Percentiles rank a stretch among this genome's conserved stretches.
Conservation (phyloP, 371 early-diverging fungal species). For the Nosema muscidifuracis region DNA sequence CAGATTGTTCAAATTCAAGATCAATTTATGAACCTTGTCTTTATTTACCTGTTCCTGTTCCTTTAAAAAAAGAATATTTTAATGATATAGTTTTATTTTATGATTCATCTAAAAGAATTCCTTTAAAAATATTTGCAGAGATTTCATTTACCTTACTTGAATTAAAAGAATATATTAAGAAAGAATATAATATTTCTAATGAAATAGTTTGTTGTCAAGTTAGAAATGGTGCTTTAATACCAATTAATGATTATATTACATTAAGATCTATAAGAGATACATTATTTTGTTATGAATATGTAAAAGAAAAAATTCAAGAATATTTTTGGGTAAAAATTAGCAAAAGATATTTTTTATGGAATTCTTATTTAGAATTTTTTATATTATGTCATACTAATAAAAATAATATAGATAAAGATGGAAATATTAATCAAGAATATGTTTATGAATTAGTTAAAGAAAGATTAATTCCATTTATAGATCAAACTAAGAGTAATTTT, state of each 20-base stretch:
- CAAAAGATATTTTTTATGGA: constrained; percentile 7
- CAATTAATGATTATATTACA: not conserved
- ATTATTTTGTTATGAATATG: constrained; percentile 31
- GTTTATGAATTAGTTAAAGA: not conserved
- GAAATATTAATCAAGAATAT: not conserved
- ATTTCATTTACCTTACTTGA: constrained; percentile 7
- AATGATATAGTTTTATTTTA: constrained; percentile 18
- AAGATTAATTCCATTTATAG: not conserved
- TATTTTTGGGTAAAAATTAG: constrained; percentile 27
- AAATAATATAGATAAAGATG: not conserved
- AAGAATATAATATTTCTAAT: constrained; percentile 9
- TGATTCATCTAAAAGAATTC: constrained; percentile 20
- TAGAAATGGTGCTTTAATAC: not conserved
- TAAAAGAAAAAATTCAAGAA: not conserved
- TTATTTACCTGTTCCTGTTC: constrained; percentile 81
- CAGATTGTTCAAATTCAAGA: constrained; percentile 71
- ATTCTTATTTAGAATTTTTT: constrained; percentile 1
- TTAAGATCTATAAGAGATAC: not conserved
- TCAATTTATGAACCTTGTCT: constrained; percentile 80
- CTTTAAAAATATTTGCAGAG: constrained; percentile 24
- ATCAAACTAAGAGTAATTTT: not conserved
- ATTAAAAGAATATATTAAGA: constrained; percentile 1
- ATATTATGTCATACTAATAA: not conserved
- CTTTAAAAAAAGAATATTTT: constrained; percentile 58
- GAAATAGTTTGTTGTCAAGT: constrained; percentile 45